Percentiles rank a stretch among this genome's conserved stretches.
These are phyloP conservation scores for Citrullus mucosospermus DNA, from an alignment of 306 rosid species.

Conservation along the genomic window DNA sequence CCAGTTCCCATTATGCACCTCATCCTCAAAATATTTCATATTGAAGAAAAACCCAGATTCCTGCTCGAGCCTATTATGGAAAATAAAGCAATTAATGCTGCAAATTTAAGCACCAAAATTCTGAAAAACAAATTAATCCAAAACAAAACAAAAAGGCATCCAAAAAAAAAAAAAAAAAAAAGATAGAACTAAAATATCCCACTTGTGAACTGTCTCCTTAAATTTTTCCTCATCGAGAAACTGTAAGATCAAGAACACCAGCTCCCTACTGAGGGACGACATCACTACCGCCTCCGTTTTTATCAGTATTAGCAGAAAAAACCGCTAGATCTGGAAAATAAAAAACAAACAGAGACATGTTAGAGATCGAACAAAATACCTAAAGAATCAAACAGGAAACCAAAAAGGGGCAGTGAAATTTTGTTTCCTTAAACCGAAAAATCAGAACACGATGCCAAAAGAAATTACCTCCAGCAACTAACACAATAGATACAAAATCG, in stretches of 20 bases:
- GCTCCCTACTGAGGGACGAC: constrained; percentile 97
- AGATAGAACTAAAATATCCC: constrained; percentile 19
- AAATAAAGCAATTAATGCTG: constrained; percentile 20
- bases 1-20: constrained; percentile 97
- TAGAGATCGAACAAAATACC: constrained; percentile 16
- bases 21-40: constrained; percentile 97
- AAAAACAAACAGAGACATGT: not conserved
- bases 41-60: constrained; percentile 98
- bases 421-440: not conserved
- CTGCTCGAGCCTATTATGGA: constrained; percentile 68
- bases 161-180: not conserved
- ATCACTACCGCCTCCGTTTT: constrained; percentile 37
- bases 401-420: constrained; percentile 3
- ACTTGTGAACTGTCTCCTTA: constrained; percentile 98
- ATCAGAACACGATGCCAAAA: constrained; percentile 25
- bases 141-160: not conserved
- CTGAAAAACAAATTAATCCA: not conserved
- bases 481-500: not conserved
- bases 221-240: constrained; percentile 97
- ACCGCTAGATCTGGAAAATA: constrained; percentile 62
- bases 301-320: constrained; percentile 30
- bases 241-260: constrained; percentile 98
- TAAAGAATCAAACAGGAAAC: constrained; percentile 7
- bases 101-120: constrained; percentile 8
- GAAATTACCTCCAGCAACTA: constrained; percentile 7